phyloP scores from a whole-genome alignment of 2,329 filamentous ascomycete species.

The Parascedosporium putredinis region DNA sequence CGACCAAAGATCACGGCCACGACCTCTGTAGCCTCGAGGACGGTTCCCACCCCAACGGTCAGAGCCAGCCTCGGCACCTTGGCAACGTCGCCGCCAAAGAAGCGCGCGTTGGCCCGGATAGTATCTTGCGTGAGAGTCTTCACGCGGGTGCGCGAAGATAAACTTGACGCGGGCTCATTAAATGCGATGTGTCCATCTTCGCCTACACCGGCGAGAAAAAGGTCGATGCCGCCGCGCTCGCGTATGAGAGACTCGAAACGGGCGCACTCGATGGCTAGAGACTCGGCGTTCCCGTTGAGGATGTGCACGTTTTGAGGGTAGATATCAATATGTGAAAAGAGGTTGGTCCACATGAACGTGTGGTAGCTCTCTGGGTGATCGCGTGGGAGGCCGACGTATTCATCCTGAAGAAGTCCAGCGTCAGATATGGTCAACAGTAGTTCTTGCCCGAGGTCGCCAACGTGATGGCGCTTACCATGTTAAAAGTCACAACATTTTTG shows the following conservation, averaged over 20 bases:
- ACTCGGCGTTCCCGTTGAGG: conserved; percentile 67
- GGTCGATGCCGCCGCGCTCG: conserved; percentile 65
- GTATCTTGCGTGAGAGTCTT: conserved; percentile 85
- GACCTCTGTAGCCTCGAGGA: conserved; percentile 71
- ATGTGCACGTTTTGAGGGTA: conserved; percentile 76
- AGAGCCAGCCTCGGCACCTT: conserved; percentile 73
- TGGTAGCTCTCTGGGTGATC: conserved; percentile 82
- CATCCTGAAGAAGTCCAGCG: conserved; percentile 52
- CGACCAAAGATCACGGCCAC: conserved; percentile 74
- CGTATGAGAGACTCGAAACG: conserved; percentile 72
- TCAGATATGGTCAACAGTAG: conserved; percentile 11
- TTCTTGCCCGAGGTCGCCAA: not conserved
- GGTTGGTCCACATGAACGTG: conserved; percentile 87
- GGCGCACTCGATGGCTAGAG: conserved; percentile 66
- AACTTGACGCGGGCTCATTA: conserved; percentile 76
- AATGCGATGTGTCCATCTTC: conserved; percentile 84
- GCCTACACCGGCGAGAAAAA: conserved; percentile 77
- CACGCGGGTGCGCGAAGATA: conserved; percentile 68
- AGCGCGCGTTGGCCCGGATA: conserved; percentile 73
- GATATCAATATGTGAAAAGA: conserved; percentile 79
- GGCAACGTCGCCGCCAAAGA: conserved; percentile 65
- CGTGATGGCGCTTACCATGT: conserved; percentile 52
- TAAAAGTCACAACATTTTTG: conserved; percentile 82
- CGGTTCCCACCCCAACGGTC: conserved; percentile 76
- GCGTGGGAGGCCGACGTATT: conserved; percentile 74